Percentiles rank a stretch among this genome's conserved stretches.
Evolutionary conservation across 805 yeast species (phyloP).

Genomic region (Nakazawaea laoshanensis): DNA sequence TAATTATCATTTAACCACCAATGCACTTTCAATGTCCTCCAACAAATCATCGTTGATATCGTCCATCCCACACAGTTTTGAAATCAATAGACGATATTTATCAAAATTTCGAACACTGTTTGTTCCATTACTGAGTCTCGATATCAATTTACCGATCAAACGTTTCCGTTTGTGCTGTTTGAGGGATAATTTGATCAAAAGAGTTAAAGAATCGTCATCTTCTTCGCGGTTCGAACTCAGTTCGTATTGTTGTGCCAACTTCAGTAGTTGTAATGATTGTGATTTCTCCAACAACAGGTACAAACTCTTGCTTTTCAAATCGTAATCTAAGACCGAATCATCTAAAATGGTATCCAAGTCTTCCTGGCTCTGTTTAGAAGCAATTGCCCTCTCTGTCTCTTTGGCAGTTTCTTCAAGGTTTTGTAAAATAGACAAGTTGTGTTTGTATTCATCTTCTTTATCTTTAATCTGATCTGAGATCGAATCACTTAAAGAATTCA

Average conservation of each 20-base stretch:
- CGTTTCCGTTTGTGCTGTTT: conserved; percentile 10
- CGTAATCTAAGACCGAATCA: background rate
- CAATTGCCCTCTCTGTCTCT: conserved; percentile 8
- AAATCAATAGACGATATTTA: conserved; percentile 72
- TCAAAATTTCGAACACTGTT: conserved; percentile 10
- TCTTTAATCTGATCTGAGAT: conserved; percentile 21
- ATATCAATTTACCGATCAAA: conserved; percentile 4
- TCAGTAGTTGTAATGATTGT: conserved; percentile 55
- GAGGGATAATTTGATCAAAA: conserved; percentile 3
- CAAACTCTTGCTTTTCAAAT: conserved; percentile 8
- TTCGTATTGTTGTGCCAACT: conserved; percentile 48
- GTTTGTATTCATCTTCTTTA: conserved; percentile 44
- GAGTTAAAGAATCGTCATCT: background rate
- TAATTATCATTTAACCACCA: conserved; percentile 11
- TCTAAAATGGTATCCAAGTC: background rate
- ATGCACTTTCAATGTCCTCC: conserved; percentile 61
- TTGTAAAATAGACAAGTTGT: conserved; percentile 33
- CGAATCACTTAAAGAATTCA: conserved; percentile 16
- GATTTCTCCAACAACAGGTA: conserved; percentile 37
- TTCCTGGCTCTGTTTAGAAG: background rate
- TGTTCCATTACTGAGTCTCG: conserved; percentile 1
- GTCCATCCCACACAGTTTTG: conserved; percentile 71
- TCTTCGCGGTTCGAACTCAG: conserved; percentile 2
- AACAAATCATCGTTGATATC: conserved; percentile 71
- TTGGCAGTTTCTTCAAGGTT: conserved; percentile 32